Base-by-base conservation (phyloP, 257 asterid species). In the Agastache rugosa region DNA sequence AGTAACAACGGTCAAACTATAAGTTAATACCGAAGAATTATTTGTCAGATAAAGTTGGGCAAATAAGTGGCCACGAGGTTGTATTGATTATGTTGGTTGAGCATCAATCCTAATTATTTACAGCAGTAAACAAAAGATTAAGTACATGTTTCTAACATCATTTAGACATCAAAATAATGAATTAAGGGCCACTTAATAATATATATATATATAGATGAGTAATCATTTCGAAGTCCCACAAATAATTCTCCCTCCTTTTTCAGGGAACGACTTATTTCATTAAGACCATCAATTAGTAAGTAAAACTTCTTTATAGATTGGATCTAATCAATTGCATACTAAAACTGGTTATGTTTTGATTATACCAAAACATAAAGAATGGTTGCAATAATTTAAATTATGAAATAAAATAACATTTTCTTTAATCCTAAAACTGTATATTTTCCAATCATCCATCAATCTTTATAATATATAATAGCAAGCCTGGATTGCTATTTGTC, bases 61-160 rank as follows among this genome's bases (percentile, higher is more conserved):
- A 16, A 47, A 60, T 16, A 51, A 68, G 51, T 15, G 79, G 75
- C 14, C 75, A 77, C 76, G 70, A 73, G 67, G 82, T 73, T 84
- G 82, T 12, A 45, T 84, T 81, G 79, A 77, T 73, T 83, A 72
- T 74, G 83, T 83, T 80, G 61, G 76, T 74, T 74, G 78, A 27
- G 75, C 69, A 53, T 74, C 56, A 69, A 65, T 71, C 64, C 71
- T 77, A 71, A 80, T 81, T 47, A 69, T 74, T 76, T 81, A 78
- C 82, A 69, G 64, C 80, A 78, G 77, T 78, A 63, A 53, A 17
- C 56, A 53, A 75, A 69, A 35, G 25, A 75, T 62, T 63, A 64
- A 56, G 45, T 66, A 48, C 75, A 50, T 48, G 77, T 68, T 77
- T 77, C 64, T 51, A 39, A 44, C 48, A 68, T 66, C 75, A 75